A percentile compares a stretch with the other conserved stretches of the same genome.
Evolutionary conservation across 139 green algal genomes (phyloP).

Genomic region (Chlamydomonas sp.): DNA sequence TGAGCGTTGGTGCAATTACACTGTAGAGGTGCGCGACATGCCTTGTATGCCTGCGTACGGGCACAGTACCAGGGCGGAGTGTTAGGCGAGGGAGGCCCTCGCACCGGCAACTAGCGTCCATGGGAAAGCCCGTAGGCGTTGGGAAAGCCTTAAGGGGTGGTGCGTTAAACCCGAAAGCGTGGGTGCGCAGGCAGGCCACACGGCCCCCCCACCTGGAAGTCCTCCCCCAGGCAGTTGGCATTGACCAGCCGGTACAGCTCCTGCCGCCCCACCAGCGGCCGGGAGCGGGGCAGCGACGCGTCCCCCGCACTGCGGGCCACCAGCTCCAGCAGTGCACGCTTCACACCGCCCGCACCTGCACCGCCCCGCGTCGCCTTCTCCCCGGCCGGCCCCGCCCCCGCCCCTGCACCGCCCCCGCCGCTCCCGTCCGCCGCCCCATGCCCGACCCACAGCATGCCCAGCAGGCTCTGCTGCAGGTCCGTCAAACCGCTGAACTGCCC

Average conservation of each 20-base stretch:
- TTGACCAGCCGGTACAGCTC: constrained; percentile 45
- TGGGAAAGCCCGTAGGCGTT: no score
- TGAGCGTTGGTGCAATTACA: no score
- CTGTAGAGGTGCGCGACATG: no score
- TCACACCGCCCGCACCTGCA: not conserved
- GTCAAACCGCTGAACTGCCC: not conserved
- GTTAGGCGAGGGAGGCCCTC: no score
- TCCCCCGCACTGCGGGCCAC: constrained; percentile 22
- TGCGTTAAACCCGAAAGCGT: no score
- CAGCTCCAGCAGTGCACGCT: not conserved
- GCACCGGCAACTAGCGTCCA: no score
- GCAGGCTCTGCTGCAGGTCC: constrained; percentile 33
- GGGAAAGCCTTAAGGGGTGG: no score
- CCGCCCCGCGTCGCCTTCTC: not conserved
- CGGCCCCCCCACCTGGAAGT: not conserved
- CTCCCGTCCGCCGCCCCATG: not conserved
- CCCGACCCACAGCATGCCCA: constrained; percentile 10
- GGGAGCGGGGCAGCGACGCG: not conserved
- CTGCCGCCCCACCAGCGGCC: not conserved
- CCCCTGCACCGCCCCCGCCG: not conserved
- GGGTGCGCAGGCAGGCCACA: not conserved
- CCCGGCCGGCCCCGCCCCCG: not conserved
- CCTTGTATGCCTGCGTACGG: no score
- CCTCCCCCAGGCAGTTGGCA: constrained; percentile 46
- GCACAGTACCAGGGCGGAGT: no score